phyloP scores from a whole-genome alignment of 139 green algal genomes.

The Chlorella sp. region DNA sequence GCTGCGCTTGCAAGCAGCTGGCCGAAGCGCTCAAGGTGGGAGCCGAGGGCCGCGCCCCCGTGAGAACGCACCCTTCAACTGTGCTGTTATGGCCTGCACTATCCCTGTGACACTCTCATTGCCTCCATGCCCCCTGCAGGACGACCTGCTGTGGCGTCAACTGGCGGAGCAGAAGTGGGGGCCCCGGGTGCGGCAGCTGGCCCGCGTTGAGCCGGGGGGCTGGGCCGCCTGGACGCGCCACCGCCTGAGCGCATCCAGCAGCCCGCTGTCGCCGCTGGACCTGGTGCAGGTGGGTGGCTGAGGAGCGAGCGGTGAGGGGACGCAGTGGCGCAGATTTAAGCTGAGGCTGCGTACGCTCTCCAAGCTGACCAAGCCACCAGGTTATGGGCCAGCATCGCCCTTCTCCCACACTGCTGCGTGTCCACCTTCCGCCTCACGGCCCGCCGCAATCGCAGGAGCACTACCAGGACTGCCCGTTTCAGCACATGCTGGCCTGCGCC shows the following conservation, averaged over 20 bases:
- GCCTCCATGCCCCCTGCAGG: slow-evolving; percentile 1
- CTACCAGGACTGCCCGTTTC: slow-evolving; percentile 22
- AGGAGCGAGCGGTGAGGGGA: too few relatives aligned
- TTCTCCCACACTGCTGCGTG: too few relatives aligned
- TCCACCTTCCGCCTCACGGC: too few relatives aligned
- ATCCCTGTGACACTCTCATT: too few relatives aligned
- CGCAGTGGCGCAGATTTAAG: too few relatives aligned
- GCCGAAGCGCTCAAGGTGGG: slow-evolving; percentile 1
- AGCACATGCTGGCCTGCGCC: slow-evolving; percentile 30
- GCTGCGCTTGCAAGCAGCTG: not conserved
- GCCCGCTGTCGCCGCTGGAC: slow-evolving; percentile 33
- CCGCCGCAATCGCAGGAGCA: not conserved
- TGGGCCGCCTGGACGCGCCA: slow-evolving; percentile 34
- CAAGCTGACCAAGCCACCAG: not conserved
- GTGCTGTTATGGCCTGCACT: too few relatives aligned
- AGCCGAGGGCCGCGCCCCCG: not conserved
- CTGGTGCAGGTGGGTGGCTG: slow-evolving; percentile 56
- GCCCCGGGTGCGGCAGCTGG: not conserved
- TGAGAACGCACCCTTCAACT: not conserved
- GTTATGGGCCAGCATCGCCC: too few relatives aligned
- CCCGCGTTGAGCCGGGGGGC: not conserved
- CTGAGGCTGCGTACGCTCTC: not conserved
- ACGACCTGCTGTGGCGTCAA: slow-evolving; percentile 38
- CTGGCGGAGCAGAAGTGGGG: slow-evolving; percentile 50
- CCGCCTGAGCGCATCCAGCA: slow-evolving; percentile 15